Base-by-base conservation (phyloP, 306 rosid genomes). In the Medicago arabica region DNA sequence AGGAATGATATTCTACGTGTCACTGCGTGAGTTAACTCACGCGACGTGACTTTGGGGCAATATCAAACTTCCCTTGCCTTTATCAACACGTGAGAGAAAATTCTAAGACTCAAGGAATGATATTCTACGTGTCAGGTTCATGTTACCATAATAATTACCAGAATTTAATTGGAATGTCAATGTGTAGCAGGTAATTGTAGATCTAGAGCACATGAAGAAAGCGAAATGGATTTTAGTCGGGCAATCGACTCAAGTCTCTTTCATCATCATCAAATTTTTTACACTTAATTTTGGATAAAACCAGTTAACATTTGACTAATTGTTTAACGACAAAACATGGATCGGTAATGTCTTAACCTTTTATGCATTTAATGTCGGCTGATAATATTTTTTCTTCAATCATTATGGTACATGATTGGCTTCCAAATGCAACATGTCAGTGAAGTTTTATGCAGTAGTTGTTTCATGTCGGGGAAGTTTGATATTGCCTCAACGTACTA, bases 241-340 rank as follows among this genome's bases (percentile, higher is more conserved):
- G 34, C 11, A 10, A 21, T 57, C 7, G 23, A 62, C 46, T 64
- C 25, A 63, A 38, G 76, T 72, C 76, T 14, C 67, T 72, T 58
- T 72, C 76, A n/a, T 14, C 7, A 21, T 55, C 41, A 44, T 44
- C n/a, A 18, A 4, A n/a, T 21, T 14, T 23, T 72, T 57, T 43
- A 25, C 47, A 55, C 13, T 59, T 57, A 11, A 57, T 57, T 43
- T 13, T 28, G 40, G 59, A 74, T 8, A 18, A 74, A 60, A 61
- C 69, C 21, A 74, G 61, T 10, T 8, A 74, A 61, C 60, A 46
- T 46, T 60, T 61, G 78, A 74, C 61, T 28, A 74, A 73, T 63
- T 63, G 54, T 44, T 74, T 13, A 59, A 74, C 15, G 78, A 44
- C 78, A 74, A 74, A 46, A 25, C 15, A 28, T 31, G 16, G 13